phyloP scores from a whole-genome alignment of 2,329 filamentous ascomycete species.

The Macroventuria anomochaeta region DNA sequence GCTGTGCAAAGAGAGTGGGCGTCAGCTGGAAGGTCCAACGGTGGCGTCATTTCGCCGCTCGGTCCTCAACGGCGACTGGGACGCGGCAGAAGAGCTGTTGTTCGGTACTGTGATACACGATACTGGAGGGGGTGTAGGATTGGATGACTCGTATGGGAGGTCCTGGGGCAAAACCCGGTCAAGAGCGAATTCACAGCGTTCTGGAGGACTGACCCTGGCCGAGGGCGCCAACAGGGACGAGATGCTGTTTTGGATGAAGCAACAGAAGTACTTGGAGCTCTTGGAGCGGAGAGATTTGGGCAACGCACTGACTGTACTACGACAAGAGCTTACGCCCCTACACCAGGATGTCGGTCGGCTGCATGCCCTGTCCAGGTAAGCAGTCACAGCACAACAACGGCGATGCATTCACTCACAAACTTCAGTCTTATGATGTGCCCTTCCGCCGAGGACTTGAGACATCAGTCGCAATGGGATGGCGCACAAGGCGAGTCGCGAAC shows the following conservation, averaged over 20 bases:
- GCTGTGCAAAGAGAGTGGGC: slow-evolving; percentile 83
- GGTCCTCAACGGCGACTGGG: slow-evolving; percentile 81
- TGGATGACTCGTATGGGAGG: slow-evolving; percentile 44
- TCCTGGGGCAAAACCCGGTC: slow-evolving; percentile 41
- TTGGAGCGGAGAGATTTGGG: slow-evolving; percentile 77
- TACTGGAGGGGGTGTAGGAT: slow-evolving; percentile 52
- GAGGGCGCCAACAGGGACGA: slow-evolving; percentile 76
- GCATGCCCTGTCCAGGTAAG: slow-evolving; percentile 78
- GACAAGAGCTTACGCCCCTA: slow-evolving; percentile 85
- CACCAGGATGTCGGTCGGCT: slow-evolving; percentile 78
- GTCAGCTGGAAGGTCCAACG: slow-evolving; percentile 81
- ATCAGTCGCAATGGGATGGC: slow-evolving; percentile 84
- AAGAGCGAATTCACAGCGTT: slow-evolving; percentile 44
- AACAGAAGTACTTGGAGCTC: slow-evolving; percentile 94
- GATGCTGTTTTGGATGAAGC: slow-evolving; percentile 86
- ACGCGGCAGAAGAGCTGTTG: slow-evolving; percentile 81
- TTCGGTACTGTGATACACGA: slow-evolving; percentile 60
- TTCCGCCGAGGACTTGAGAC: slow-evolving; percentile 75
- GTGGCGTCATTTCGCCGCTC: slow-evolving; percentile 86
- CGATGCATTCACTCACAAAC: slow-evolving; percentile 24
- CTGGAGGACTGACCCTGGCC: slow-evolving; percentile 71
- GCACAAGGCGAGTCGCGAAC: slow-evolving; percentile 76
- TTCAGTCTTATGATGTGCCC: slow-evolving; percentile 85
- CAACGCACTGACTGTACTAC: slow-evolving; percentile 79
- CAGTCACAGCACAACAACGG: neutral